phyloP scores from a whole-genome alignment of 1,284 basidiomycete genomes.

The Mycosarcoma mackinlayi region DNA sequence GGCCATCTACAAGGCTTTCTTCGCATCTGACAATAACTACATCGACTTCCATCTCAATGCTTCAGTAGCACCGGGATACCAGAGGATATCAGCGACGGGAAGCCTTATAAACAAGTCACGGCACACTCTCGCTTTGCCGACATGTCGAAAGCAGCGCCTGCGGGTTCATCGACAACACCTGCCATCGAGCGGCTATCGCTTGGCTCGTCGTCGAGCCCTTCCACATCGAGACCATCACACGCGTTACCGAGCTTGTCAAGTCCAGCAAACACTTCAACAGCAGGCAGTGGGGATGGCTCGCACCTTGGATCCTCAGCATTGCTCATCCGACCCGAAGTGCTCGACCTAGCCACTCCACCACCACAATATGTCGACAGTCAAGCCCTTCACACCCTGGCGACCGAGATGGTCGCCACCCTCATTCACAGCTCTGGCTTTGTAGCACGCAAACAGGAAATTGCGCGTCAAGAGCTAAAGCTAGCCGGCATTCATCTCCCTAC shows the following conservation, averaged over 20 bases:
- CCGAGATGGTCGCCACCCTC: slow-evolving; percentile 73
- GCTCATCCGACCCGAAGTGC: slow-evolving; percentile 51
- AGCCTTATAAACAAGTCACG: neutral
- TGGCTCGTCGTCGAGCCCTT: slow-evolving; percentile 26
- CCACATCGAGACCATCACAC: slow-evolving; percentile 32
- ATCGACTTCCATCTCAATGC: too few species aligned
- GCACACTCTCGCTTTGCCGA: neutral
- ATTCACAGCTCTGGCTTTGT: slow-evolving; percentile 52
- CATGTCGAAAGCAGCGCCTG: slow-evolving; percentile 26
- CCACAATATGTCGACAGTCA: slow-evolving; percentile 76
- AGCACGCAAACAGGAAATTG: slow-evolving; percentile 71
- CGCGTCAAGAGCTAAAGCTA: slow-evolving; percentile 68
- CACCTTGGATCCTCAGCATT: slow-evolving; percentile 24
- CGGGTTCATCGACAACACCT: slow-evolving; percentile 13
- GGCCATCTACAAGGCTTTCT: too few species aligned
- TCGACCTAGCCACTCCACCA: slow-evolving; percentile 68
- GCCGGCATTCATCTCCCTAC: slow-evolving; percentile 31
- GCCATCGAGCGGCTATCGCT: slow-evolving; percentile 40
- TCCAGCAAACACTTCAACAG: slow-evolving; percentile 6
- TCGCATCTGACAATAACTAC: too few species aligned
- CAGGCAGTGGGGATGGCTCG: slow-evolving; percentile 11
- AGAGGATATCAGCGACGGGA: neutral
- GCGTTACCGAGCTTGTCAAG: slow-evolving; percentile 26
- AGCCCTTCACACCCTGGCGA: slow-evolving; percentile 84
- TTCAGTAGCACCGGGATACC: too few species aligned